phyloP scores from a whole-genome alignment of 352 stramenopile species.

The Elongisporangium senticosum region DNA sequence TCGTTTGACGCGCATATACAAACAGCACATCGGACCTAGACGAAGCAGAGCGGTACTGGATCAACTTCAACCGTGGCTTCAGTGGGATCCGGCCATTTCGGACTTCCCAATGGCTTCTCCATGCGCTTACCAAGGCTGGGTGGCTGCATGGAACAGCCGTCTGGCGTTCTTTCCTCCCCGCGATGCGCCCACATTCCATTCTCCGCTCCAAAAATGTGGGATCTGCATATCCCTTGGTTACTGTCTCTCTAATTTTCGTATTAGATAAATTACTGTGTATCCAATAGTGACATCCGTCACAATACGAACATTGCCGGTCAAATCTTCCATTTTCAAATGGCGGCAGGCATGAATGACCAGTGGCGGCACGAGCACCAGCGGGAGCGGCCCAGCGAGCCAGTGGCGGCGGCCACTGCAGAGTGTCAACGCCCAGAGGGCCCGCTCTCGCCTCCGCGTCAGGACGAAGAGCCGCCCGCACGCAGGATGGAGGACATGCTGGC shows the following conservation, averaged over 20 bases:
- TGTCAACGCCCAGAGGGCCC: not conserved
- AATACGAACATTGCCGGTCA: not conserved
- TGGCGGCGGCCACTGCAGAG: not conserved
- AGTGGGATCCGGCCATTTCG: not conserved
- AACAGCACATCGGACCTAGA: not conserved
- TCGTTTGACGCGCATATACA: not conserved
- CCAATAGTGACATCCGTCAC: not conserved
- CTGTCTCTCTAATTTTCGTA: not conserved
- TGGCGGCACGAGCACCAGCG: not conserved
- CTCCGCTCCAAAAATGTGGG: not conserved
- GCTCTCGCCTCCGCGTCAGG: not conserved
- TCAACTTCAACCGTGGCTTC: not conserved
- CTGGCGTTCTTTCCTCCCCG: not conserved
- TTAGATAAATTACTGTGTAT: not conserved
- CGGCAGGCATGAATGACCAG: not conserved
- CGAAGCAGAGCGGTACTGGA: not conserved
- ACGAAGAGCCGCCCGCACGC: not conserved
- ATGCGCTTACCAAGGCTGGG: not conserved
- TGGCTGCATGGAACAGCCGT: not conserved
- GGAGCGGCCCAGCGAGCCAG: not conserved
- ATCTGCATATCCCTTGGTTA: not conserved
- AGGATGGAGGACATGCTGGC: not conserved
- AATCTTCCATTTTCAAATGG: not conserved
- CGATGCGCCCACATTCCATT: not conserved
- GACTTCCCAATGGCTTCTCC: not conserved